Base-by-base conservation (phyloP, 306 rosid species). In the Gastrolobium villosum region DNA sequence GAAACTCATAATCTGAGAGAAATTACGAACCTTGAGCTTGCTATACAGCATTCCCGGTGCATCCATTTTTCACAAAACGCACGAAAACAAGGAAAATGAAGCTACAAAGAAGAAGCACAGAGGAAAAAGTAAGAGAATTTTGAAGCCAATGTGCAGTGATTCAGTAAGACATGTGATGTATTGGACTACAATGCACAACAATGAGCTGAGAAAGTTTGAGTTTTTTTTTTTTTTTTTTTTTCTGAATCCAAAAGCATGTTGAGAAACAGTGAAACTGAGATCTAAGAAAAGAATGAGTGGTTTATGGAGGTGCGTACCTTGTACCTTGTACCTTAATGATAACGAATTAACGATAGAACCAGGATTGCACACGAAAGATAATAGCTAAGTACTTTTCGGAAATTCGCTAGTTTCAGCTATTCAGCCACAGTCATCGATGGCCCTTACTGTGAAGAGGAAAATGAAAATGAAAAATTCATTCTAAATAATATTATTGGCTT, bases 21-120 rank as follows among this genome's bases (percentile, higher is more conserved):
- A 70, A 71, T 71, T 11, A 77, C 59, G 36, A 64, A 82, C 86
- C 82, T 82, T 82, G 82, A 82, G 86, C 26, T 82, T 65, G 49
- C 52, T 56, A 77, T 63, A 82, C 44, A 82, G 48, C 55, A 46
- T 43, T 6, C 54, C 41, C 4, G 66, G 53, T 1, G 78, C 65
- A 82, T 77, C 86, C 86, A 82, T 77, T 37, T 62, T 50, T 11
- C 44, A 8, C 67, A 62, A 49, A 31, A 59, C 15, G 9, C 3
- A n/a, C 30, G 67, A 13, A 61, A 61, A 61, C 46, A 62, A 36
- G 13, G 52, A 62, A 35, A 67, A 60, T 5, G 77, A 61, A 82
- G 50, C 78, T 82, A 73, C 67, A 32, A 46, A 40, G 8, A 13
- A 9, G 32, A 71, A 72, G 0, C 4, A 50, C 50, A 10, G 28